Conservation (phyloP, 352 stramenopile species). For the Globisporangium takayamanum region DNA sequence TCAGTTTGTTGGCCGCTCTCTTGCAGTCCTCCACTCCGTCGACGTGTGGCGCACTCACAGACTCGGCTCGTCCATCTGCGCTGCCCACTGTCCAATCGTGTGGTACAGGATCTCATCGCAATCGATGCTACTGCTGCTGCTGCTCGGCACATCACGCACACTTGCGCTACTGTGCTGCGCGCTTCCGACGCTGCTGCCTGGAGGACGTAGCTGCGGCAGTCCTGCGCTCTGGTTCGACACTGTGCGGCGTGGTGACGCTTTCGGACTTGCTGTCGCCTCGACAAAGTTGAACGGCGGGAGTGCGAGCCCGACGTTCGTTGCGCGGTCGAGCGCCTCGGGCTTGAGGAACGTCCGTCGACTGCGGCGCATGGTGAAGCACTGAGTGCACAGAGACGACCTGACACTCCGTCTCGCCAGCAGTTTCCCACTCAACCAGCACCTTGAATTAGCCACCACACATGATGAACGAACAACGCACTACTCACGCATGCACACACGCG, state of each 20-base stretch:
- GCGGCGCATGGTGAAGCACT: conserved; percentile 9
- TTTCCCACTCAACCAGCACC: no score
- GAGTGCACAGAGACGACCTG: no score
- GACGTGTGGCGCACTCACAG: conserved; percentile 10
- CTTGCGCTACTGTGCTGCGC: not conserved
- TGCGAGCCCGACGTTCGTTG: conserved; percentile 23
- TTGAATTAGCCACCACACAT: no score
- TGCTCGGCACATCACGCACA: no score
- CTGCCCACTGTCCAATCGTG: conserved; percentile 10
- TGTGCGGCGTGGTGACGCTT: not conserved
- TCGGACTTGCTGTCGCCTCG: conserved; percentile 15
- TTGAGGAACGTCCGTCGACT: conserved; percentile 2
- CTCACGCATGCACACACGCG: conserved; percentile 1
- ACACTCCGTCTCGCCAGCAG: no score
- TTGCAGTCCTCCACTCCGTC: not conserved
- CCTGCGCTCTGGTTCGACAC: conserved; percentile 1
- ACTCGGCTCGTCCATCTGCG: conserved; percentile 16
- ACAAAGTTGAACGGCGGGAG: conserved; percentile 69
- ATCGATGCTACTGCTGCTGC: conserved; percentile 3
- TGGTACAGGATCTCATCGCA: conserved; percentile 18
- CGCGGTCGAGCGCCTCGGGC: conserved; percentile 14
- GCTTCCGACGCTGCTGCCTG: not conserved
- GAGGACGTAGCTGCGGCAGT: not conserved
- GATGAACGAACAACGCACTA: not conserved
- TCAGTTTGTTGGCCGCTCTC: not conserved